Base-by-base conservation (phyloP, 179 eudicot species). In the Silene vulgaris region DNA sequence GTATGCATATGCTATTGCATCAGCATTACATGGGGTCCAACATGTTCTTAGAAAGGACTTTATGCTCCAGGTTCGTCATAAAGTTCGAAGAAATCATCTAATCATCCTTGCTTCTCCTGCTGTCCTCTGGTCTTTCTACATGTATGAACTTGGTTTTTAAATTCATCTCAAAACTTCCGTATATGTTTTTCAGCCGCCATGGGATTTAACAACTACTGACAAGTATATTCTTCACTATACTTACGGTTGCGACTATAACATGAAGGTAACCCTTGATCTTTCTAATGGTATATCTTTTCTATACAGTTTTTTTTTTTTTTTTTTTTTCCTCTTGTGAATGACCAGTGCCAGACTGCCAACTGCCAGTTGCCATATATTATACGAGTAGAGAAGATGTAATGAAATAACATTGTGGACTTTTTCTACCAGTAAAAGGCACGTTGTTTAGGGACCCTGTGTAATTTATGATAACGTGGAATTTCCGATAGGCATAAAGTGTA, bases 1-100 rank as follows among this genome's bases (percentile, higher is more conserved):
- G 98, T 94, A 94, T 87, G 98, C 90, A 45, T 94, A 94, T 79
- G 98, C 98, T 54, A 89, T 92, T 80, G 98, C 98, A 64, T 92
- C 98, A 69, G 98, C 98, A 80, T 85, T 91, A 81, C 97, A 94
- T 75, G 94, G 91, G 76, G 98, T 94, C 78, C 88, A 86, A 67
- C 97, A 94, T 82, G 85, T 88, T 80, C 97, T 94, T 77, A 90
- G 88, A 57, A 89, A 91, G 71, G 96, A 94, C 77, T 94, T 94
- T 75, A 94, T 94, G 98, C 87, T 94, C 80, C 98, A 94, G 97
- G 98, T 94, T 23, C 74, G 76, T 63, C 73, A 48, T 57, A 28
- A 5, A 68, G 9, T 30, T 63, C 21, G 13, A 74, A 43, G 43
- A 69, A 28, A 4, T 23, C 64, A 37, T 73, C 59, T 7, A 20